A percentile compares a stretch with the other conserved stretches of the same genome.
Evolutionary conservation across 1,139 yeast species (phyloP).

Genomic region (Maudiozyma humilis): DNA sequence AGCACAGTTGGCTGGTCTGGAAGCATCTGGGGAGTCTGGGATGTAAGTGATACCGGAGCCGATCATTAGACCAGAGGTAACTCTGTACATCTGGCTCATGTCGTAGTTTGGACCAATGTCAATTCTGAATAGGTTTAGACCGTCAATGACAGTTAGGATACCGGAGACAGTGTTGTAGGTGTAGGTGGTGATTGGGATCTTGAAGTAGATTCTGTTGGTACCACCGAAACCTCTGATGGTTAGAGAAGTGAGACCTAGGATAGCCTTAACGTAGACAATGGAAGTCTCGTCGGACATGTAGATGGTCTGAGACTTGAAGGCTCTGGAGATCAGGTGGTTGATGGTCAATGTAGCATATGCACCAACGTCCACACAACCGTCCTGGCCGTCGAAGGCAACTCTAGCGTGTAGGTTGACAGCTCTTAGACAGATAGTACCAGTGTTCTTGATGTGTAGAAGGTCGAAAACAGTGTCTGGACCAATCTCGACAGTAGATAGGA

Average conservation of each 20-base stretch:
- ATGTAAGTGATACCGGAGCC: constrained; percentile 5
- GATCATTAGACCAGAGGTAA: not conserved
- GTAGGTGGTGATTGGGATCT: not conserved
- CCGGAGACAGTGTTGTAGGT: constrained; percentile 8
- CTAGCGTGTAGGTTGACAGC: constrained; percentile 2
- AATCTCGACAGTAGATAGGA: constrained; percentile 3
- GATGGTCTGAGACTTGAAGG: constrained; percentile 6
- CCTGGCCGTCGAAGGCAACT: constrained; percentile 5
- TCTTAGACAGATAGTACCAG: constrained; percentile 9
- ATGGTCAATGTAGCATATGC: constrained; percentile 4
- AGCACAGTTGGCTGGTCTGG: constrained; percentile 6
- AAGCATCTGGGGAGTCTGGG: constrained; percentile 2
- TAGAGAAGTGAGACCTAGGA: not conserved
- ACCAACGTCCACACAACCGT: constrained; percentile 9
- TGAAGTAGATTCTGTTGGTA: constrained; percentile 4
- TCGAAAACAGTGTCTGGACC: constrained; percentile 4
- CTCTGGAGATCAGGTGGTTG: constrained; percentile 4
- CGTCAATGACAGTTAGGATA: constrained; percentile 6
- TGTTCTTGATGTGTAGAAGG: constrained; percentile 1
- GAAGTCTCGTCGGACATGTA: constrained; percentile 6
- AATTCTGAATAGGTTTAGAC: constrained; percentile 2
- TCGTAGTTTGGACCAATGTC: constrained; percentile 11
- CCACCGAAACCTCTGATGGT: constrained; percentile 7
- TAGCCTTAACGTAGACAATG: not conserved
- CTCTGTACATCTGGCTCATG: not conserved